Percentiles rank a stretch among this genome's conserved stretches.
Evolutionary conservation across 805 yeast genomes (phyloP).

Genomic region (Candida qinlingensis): DNA sequence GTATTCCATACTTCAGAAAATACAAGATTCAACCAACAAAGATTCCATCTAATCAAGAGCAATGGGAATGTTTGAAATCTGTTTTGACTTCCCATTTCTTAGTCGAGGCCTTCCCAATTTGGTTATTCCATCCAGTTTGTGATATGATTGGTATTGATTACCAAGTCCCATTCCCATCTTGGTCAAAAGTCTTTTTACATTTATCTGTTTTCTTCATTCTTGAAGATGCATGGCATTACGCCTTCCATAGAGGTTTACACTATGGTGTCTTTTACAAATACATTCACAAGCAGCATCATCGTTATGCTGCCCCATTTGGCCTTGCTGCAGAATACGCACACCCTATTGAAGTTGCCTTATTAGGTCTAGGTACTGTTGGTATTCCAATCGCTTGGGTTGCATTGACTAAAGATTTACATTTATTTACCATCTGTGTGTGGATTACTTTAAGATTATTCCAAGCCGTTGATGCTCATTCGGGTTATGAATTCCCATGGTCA

Average conservation of each 20-base stretch:
- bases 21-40: conserved; percentile 86
- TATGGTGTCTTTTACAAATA: conserved; percentile 81
- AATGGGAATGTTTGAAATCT: conserved; percentile 83
- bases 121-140: conserved; percentile 93
- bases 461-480: conserved; percentile 96
- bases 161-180: conserved; percentile 77
- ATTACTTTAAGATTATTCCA: conserved; percentile 81
- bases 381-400: conserved; percentile 81
- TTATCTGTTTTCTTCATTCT: conserved; percentile 71
- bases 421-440: conserved; percentile 85
- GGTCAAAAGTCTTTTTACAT: conserved; percentile 53
- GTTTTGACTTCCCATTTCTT: conserved; percentile 81
- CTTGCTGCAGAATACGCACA: conserved; percentile 96
- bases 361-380: conserved; percentile 94
- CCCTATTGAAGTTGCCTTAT: conserved; percentile 84
- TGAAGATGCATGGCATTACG: conserved; percentile 96
- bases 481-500: conserved; percentile 96
- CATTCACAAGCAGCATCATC: conserved; percentile 94
- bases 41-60: conserved; percentile 72
- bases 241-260: conserved; percentile 87
- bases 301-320: conserved; percentile 96
- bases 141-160: conserved; percentile 67
- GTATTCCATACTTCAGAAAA: conserved; percentile 74
- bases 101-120: conserved; percentile 91
- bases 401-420: conserved; percentile 68